phyloP scores from a whole-genome alignment of 2,329 filamentous ascomycete species.

The Paraconiothyrium brasiliense region DNA sequence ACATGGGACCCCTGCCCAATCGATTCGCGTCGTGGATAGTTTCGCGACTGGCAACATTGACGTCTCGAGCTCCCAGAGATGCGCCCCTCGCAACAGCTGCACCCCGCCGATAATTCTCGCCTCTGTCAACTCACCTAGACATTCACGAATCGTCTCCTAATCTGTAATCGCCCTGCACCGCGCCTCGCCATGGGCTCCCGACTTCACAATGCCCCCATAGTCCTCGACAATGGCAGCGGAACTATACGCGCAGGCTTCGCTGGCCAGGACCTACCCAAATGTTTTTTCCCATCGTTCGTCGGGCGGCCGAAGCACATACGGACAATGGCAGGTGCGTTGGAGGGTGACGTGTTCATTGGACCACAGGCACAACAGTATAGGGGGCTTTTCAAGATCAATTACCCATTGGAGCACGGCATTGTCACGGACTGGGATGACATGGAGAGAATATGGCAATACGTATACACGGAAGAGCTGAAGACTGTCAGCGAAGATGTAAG shows the following conservation, averaged over 20 bases:
- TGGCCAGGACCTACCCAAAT: constrained; percentile 94
- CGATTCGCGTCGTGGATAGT: constrained; percentile 39
- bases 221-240: constrained; percentile 98
- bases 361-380: constrained; percentile 89
- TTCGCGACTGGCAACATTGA: constrained; percentile 40
- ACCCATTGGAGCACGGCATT: constrained; percentile 96
- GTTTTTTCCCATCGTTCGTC: constrained; percentile 96
- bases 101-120: constrained; percentile 13
- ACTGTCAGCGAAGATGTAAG: constrained; percentile 93
- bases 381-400: constrained; percentile 92
- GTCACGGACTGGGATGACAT: constrained; percentile 99
- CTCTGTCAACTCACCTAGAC: not conserved
- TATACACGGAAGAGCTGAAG: constrained; percentile 95
- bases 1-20: constrained; percentile 35
- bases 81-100: constrained; percentile 31
- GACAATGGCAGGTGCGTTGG: constrained; percentile 93
- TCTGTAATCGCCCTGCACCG: constrained; percentile 2
- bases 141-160: not conserved
- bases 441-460: constrained; percentile 99
- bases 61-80: constrained; percentile 31
- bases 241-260: constrained; percentile 98
- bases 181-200: constrained; percentile 67
- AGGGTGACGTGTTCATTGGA: constrained; percentile 97
- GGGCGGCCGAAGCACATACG: constrained; percentile 94
- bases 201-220: constrained; percentile 96